Evolutionary conservation across 495 filamentous ascomycete genomes (phyloP).

Genomic region (Aspergillus taichungensis): DNA sequence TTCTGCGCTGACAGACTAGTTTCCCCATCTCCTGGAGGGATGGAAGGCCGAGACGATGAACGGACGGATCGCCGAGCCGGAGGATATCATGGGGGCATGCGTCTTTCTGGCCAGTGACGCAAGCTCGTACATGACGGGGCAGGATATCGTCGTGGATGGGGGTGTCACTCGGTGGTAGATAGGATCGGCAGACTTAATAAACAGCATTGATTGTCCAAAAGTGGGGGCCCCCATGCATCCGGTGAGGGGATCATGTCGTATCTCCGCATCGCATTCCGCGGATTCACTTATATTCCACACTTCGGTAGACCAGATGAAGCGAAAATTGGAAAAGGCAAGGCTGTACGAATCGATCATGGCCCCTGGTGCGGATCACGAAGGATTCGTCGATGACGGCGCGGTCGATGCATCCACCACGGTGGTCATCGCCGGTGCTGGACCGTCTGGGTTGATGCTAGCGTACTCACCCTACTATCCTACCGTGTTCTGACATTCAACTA

Average conservation of each 20-base stretch:
- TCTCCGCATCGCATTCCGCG: slow-evolving; percentile 6
- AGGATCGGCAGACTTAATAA: too few relatives aligned
- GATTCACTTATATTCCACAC: too few relatives aligned
- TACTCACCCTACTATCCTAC: slow-evolving; percentile 15
- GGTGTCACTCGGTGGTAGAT: slow-evolving; percentile 22
- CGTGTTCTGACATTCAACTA: not conserved
- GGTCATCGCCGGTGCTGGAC: slow-evolving; percentile 61
- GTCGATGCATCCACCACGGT: slow-evolving; percentile 39
- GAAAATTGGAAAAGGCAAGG: slow-evolving; percentile 1
- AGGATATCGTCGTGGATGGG: slow-evolving; percentile 51
- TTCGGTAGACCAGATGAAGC: not conserved
- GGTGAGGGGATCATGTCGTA: not conserved
- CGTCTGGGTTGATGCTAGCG: slow-evolving; percentile 63
- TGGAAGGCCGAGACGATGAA: slow-evolving; percentile 72
- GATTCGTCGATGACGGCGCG: slow-evolving; percentile 6
- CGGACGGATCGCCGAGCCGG: slow-evolving; percentile 60
- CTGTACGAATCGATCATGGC: slow-evolving; percentile 13
- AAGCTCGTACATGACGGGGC: slow-evolving; percentile 71
- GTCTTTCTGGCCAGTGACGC: slow-evolving; percentile 77
- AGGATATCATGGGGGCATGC: slow-evolving; percentile 75
- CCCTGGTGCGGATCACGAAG: slow-evolving; percentile 20
- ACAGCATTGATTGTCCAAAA: slow-evolving; percentile 6
- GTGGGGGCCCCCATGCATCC: slow-evolving; percentile 10
- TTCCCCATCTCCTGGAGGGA: slow-evolving; percentile 56
- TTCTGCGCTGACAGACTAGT: slow-evolving; percentile 52